phyloP scores from a whole-genome alignment of 2,329 filamentous ascomycete species.

The Microdochium paspali region DNA sequence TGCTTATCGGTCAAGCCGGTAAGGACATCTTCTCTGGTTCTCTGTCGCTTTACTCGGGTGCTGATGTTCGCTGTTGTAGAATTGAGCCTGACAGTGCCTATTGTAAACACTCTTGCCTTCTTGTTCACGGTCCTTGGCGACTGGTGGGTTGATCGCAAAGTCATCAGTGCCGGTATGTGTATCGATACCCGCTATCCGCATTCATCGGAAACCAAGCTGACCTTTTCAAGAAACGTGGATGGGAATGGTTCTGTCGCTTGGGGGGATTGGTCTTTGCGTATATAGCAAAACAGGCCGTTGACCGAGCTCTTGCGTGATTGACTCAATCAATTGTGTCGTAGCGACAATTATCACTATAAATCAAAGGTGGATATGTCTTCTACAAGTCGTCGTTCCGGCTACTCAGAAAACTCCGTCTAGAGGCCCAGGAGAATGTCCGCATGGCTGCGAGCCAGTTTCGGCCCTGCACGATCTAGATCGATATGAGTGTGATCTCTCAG shows the following conservation, averaged over 20 bases:
- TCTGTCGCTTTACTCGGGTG: no score
- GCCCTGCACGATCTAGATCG: no score
- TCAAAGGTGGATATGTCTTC: no score
- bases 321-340: neutral
- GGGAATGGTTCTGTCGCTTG: conserved; percentile 70
- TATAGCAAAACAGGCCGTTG: conserved; percentile 43
- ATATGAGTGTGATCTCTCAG: no score
- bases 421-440: no score
- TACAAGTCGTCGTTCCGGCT: no score
- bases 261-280: conserved; percentile 77
- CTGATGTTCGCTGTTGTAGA: conserved; percentile 47
- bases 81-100: conserved; percentile 84
- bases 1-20: conserved; percentile 89
- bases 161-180: conserved; percentile 66
- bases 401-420: no score
- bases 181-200: neutral
- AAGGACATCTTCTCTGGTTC: no score
- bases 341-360: neutral
- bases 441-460: no score
- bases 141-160: conserved; percentile 89
- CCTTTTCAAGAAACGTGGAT: conserved; percentile 61
- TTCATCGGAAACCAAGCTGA: neutral
- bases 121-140: conserved; percentile 93
- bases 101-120: conserved; percentile 90
- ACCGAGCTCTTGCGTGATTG: neutral